Percentiles rank a stretch among this genome's conserved stretches.
These are phyloP conservation scores for Pleurotus giganteus DNA, from an alignment of 768 basidiomycete genomes.

Conservation along the genomic window DNA sequence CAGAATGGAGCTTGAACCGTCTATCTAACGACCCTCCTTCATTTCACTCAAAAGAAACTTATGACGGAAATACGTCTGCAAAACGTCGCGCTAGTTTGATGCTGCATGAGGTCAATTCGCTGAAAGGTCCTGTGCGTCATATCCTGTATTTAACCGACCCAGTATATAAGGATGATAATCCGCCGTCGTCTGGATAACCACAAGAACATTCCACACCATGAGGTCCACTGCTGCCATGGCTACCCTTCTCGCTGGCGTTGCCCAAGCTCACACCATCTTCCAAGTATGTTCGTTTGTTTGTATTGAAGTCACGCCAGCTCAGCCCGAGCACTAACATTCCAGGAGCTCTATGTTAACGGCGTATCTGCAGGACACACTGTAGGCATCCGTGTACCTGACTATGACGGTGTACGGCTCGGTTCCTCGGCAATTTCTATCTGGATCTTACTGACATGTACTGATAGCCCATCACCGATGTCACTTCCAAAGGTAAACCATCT, in stretches of 20 bases:
- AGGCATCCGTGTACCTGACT: conserved; percentile 42
- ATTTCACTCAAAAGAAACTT: too few relatives aligned
- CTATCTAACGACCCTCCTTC: too few relatives aligned
- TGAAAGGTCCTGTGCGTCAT: not conserved
- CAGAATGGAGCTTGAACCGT: not conserved
- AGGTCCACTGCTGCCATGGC: not conserved
- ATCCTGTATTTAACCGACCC: not conserved
- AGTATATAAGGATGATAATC: not conserved
- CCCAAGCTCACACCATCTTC: conserved; percentile 7
- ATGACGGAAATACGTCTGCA: conserved; percentile 6
- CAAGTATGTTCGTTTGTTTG: not conserved
- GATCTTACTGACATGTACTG: not conserved
- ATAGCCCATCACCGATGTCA: conserved; percentile 59
- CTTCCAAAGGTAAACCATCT: conserved; percentile 36
- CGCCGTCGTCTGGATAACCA: too few relatives aligned
- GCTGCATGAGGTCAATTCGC: not conserved
- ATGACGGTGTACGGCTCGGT: conserved; percentile 33
- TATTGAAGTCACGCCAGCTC: too few relatives aligned
- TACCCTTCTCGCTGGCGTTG: not conserved
- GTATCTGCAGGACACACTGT: conserved; percentile 40
- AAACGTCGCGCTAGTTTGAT: conserved; percentile 1
- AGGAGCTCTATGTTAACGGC: conserved; percentile 53
- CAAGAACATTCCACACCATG: not conserved
- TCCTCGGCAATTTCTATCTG: not conserved
- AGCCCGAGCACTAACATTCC: not conserved